Percentiles rank a stretch among this genome's conserved stretches.
Conservation (phyloP, 257 asterid species). For the Lithospermum erythrorhizon region DNA sequence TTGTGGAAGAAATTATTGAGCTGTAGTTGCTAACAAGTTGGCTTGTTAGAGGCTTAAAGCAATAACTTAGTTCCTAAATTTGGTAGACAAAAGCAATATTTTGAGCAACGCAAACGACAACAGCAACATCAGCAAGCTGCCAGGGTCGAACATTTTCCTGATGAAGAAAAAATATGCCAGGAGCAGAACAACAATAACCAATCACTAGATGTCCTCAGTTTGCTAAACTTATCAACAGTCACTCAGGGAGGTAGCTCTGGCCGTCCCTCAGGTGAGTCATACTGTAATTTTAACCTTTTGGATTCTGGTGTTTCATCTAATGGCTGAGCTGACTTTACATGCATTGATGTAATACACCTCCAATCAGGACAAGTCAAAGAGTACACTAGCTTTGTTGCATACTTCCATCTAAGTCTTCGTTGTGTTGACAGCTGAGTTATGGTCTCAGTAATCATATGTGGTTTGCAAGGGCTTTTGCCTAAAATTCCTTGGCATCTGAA, state of each 20-base stretch:
- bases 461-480: neutral
- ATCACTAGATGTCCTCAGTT: constrained; percentile 82
- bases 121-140: constrained; percentile 29
- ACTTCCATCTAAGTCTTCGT: neutral
- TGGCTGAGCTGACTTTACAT: neutral
- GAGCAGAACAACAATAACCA: constrained; percentile 30
- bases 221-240: constrained; percentile 45
- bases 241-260: constrained; percentile 29
- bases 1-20: neutral
- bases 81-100: constrained; percentile 73
- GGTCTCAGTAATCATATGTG: neutral
- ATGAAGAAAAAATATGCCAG: constrained; percentile 29
- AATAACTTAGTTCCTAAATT: constrained; percentile 11
- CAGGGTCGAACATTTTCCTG: constrained; percentile 30
- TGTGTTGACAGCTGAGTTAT: neutral
- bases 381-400: neutral
- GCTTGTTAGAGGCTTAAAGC: neutral
- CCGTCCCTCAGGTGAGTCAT: constrained; percentile 32
- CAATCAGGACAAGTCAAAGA: neutral
- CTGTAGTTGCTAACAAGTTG: neutral
- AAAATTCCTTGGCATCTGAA: neutral
- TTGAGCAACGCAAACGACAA: constrained; percentile 77
- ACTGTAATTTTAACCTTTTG: constrained; percentile 10
- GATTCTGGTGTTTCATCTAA: constrained; percentile 4
- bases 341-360: neutral